Evolutionary conservation across 2,329 filamentous ascomycete genomes (phyloP), one percentile per base, ranked within the genome.

Genomic region (Rhinocladiella similis): DNA sequence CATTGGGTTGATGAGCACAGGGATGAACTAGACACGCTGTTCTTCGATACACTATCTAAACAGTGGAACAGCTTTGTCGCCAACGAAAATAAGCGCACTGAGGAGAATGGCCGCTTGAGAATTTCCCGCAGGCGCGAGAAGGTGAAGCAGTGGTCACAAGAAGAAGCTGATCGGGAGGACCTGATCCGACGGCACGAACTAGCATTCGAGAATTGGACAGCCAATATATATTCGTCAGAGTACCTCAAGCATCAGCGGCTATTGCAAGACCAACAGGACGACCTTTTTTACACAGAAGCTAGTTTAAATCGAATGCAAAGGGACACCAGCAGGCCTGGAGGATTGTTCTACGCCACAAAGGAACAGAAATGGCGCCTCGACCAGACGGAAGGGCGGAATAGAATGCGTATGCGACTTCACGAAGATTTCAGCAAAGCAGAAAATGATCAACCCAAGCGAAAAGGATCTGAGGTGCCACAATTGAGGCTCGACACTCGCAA

Each of bases 211-310:
- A 87, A 93, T 57, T 99, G 93, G 94, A 89, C 93, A 77, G 91
- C 92, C 65, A 97, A 96, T 66, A 96, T 99, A 39, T 94, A 93
- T 71, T 86, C 88, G 47, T 91, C 93, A 0, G 94, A 99, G 70
- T 88, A 94, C 63, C 83, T 93, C 68, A 97, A 96, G 70, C 88
- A 96, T 63, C 93, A 97, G 70, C 83, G 94, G 60, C 82, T 90
- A 14, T 75, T 91, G 52, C 94, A 99, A 72, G 95, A 99, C 67
- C 90, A 96, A 67, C 91, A 97, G 65, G 94, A 99, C 68, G 93
- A 92, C 66, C 82, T 90, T 56, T 80, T 82, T 1, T 97, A 91
- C 68, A 82, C 95, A 59, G 83, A 84, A 41, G 85, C 89, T 0
- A 82, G 87, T 0, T 91, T 94, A 69, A 82, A 83, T 4, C 91